Evolutionary conservation across 2,329 filamentous ascomycete genomes (phyloP), one percentile per base, ranked within the genome.

Genomic region (Tolypocladium tropicale): DNA sequence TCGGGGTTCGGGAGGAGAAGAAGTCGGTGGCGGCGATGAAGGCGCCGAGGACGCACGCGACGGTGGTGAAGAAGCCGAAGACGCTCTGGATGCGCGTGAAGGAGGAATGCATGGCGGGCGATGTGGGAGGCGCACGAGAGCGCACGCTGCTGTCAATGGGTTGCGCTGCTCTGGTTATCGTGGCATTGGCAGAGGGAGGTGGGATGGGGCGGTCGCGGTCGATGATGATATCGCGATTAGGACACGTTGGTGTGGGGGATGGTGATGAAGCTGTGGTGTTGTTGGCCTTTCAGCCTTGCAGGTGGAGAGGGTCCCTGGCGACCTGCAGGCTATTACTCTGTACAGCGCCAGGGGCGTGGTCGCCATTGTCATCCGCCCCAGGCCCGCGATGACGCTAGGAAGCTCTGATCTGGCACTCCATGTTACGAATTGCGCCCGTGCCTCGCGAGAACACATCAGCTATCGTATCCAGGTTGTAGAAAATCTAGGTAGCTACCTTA

Each of bases 61-160:
- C 91, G 30, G 91, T 95, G 21, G 94, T 97, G 79, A 97, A 96
- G 83, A 95, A 96, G 72, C 94, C 91, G 71, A 99, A 99, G 71
- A 91, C 86, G 75, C 90, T 93, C 74, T 99, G 94, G 63, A 87
- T 73, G 63, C 94, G 89, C 60, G 89, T 90, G 52, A 95, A 74
- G 51, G 88, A 83, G 68, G 90, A 95, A 74, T 96, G 87, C 94
- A 99, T 97, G 59, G 58, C 79, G 75, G 68, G 61, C 58, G 57
- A 57, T 53, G 53, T n/a, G 33, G 34, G 21, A n/a, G 50, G 53
- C 51, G 55, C 55, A 56, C 61, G 59, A 59, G 60, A 57, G 32
- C 55, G 53, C 54, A 53, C 32, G 54, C 33, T 18, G 28, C 23
- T 37, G 18, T 23, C 9, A 4, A 57, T 51, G 43, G 33, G 32